Evolutionary conservation across 352 stramenopile species (phyloP), one percentile per base, ranked within the genome.

Genomic region (Aphanomyces cochlioides): DNA sequence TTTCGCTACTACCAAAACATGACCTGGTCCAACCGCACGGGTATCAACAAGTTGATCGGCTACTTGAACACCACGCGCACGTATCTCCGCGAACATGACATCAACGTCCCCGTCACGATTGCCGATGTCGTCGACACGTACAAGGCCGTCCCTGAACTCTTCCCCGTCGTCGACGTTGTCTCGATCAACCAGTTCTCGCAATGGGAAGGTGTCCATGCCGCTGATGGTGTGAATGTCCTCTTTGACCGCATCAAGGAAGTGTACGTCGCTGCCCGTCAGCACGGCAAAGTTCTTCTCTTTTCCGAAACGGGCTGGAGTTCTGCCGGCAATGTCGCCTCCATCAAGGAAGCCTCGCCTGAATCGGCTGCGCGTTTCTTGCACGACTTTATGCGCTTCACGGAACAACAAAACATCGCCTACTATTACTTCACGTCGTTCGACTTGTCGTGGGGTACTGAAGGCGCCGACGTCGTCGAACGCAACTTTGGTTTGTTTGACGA

Each of bases 141-240:
- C 76, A 78, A 86, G 60, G 54, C 68, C 19, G 81, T 90, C 61
- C 79, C 69, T 36, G 36, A 83, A 48, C 72, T 93, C 2, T 64
- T 90, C 34, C 73, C 87, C 39, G 82, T 79, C 0, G 84, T 92
- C 6, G 85, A 93, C 64, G 81, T 83, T 65, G 69, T 90, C 19
- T 89, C 79, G 19, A 77, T 90, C 50, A 93, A 93, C 77, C 80
- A 93, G 73, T 93, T 93, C 57, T 84, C 82, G 17, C 89, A 88
- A 72, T 93, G 85, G 85, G 85, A 91, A 57, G 56, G 60, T 3
- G 67, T 61, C 3, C 74, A 88, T 48, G 68, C 82, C n/a, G 81
- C 78, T n/a, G 81, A 90, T 19, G 84, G 66, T 15, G 74, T 73
- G 7, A 76, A 92, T 1, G 81, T 90, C 59, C 82, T 82, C 12